These are phyloP conservation scores for Sarocladium brachiariae DNA, from an alignment of 2,329 filamentous ascomycete genomes.

Conservation along the genomic window DNA sequence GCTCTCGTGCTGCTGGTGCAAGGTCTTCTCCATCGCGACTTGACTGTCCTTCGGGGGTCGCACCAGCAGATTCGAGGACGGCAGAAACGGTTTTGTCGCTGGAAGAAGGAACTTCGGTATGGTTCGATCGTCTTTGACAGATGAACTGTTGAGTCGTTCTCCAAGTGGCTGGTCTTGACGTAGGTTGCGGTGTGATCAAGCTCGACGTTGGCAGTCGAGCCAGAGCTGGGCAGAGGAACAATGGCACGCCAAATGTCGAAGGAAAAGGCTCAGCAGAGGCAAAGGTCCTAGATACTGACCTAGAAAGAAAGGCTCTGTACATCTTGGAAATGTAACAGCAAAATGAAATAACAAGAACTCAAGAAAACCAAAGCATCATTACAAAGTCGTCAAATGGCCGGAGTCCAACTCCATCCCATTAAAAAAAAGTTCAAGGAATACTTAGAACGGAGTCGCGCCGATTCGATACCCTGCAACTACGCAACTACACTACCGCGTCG, in stretches of 20 bases:
- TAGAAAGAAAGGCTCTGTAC: conserved; percentile 36
- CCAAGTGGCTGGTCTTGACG: neutral
- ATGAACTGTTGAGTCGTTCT: conserved; percentile 8
- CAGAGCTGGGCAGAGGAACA: conserved; percentile 42
- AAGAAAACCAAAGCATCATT: neutral
- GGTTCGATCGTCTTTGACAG: conserved; percentile 20
- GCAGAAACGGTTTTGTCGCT: neutral
- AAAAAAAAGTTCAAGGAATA: neutral
- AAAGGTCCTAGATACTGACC: conserved; percentile 36
- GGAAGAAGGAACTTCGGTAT: conserved; percentile 17
- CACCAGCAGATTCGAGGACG: too few species aligned
- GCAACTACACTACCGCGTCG: neutral
- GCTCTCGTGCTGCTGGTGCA: conserved; percentile 15
- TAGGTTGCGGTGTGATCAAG: neutral
- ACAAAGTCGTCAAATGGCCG: too few species aligned
- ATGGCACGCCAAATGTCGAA: conserved; percentile 31
- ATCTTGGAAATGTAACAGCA: conserved; percentile 21
- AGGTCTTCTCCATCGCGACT: neutral
- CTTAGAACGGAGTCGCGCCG: conserved; percentile 5
- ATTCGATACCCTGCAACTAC: too few species aligned
- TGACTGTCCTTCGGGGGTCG: neutral
- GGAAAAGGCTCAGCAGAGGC: conserved; percentile 32
- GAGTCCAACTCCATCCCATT: too few species aligned
- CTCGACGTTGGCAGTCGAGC: neutral
- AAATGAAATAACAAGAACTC: too few species aligned